phyloP scores from a whole-genome alignment of 139 green algal species.

The Chlamydomonas sp. region DNA sequence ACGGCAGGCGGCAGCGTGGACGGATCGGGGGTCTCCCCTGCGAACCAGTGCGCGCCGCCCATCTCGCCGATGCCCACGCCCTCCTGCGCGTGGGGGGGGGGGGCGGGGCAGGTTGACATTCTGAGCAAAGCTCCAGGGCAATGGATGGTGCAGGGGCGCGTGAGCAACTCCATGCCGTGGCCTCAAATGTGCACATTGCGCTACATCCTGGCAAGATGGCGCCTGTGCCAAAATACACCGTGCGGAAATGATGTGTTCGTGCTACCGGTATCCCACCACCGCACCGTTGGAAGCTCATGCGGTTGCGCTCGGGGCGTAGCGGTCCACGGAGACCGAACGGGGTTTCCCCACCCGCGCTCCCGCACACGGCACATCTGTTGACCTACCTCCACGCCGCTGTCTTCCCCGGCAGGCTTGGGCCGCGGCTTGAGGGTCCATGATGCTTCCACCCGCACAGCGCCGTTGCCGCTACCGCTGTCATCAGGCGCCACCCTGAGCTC shows the following conservation, averaged over 20 bases:
- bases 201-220: too few relatives aligned
- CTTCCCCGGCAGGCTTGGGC: too few relatives aligned
- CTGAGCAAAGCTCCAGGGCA: neutral
- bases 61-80: constrained; percentile 69
- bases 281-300: too few relatives aligned
- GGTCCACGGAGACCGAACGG: too few relatives aligned
- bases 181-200: too few relatives aligned
- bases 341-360: too few relatives aligned
- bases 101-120: neutral
- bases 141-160: neutral
- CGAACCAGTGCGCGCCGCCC: constrained; percentile 77
- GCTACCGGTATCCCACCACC: too few relatives aligned
- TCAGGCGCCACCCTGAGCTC: neutral
- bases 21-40: neutral
- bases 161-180: too few relatives aligned
- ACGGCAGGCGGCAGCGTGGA: too few relatives aligned
- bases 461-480: neutral
- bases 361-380: neutral
- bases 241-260: too few relatives aligned
- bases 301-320: too few relatives aligned
- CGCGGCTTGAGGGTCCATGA: constrained; percentile 10
- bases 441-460: constrained; percentile 20
- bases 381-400: constrained; percentile 19
- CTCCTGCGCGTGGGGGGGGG: constrained; percentile 1
- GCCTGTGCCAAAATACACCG: too few relatives aligned